Evolutionary conservation across 306 rosid species (phyloP).

Genomic region (Senna siamea): DNA sequence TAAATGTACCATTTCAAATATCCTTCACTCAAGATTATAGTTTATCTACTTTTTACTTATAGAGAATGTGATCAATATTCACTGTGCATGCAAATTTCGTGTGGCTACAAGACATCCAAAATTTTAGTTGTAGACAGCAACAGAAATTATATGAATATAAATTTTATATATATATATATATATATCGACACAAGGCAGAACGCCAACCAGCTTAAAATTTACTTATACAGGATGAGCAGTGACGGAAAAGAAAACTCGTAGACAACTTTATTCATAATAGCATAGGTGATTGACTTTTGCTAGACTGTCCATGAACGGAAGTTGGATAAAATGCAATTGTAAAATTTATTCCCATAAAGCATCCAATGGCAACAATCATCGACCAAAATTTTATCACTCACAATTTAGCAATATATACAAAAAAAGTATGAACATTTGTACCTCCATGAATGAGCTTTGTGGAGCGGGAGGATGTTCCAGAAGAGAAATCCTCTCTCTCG

Average conservation of each 20-base stretch:
- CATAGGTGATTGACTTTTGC: not conserved
- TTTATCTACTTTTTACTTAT: constrained; percentile 8
- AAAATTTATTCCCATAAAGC: not conserved
- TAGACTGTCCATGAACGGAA: not conserved
- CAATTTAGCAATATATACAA: not conserved
- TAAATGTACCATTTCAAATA: constrained; percentile 30
- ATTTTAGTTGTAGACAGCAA: not conserved
- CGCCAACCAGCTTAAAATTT: constrained; percentile 6
- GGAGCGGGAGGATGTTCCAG: constrained; percentile 98
- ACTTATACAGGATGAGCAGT: not conserved
- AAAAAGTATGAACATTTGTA: constrained; percentile 30
- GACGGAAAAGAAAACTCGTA: not conserved
- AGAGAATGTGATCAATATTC: not conserved
- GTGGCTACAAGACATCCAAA: constrained; percentile 16
- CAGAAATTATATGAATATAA: not conserved
- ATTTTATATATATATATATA: too few relatives aligned
- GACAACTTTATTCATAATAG: constrained; percentile 12
- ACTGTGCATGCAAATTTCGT: not conserved
- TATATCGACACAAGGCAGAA: constrained; percentile 15
- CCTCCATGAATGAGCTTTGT: constrained; percentile 99
- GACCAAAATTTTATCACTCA: not conserved
- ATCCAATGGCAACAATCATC: not conserved
- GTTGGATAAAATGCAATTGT: not conserved
- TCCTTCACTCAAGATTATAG: constrained; percentile 15
- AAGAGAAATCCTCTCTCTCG: constrained; percentile 91